Percentiles rank a stretch among this genome's conserved stretches.
Conservation (phyloP, 768 basidiomycete species). For the Trametes maxima region DNA sequence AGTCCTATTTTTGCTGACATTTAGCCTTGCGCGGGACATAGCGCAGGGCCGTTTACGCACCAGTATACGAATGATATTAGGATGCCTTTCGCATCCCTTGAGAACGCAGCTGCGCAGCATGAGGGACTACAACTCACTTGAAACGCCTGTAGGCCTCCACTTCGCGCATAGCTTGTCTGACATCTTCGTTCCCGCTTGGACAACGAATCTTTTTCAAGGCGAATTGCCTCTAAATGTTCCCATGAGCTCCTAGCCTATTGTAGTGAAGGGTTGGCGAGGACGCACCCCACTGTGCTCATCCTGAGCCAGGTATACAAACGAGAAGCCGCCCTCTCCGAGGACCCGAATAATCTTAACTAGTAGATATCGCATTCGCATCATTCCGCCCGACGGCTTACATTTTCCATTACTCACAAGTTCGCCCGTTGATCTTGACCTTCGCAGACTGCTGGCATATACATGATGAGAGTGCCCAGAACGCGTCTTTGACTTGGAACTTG, state of each 20-base stretch:
- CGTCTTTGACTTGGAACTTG: slow-evolving; percentile 69
- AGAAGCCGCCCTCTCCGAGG: slow-evolving; percentile 95
- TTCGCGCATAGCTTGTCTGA: slow-evolving; percentile 87
- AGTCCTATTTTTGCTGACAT: slow-evolving; percentile 57
- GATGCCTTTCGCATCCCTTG: slow-evolving; percentile 58
- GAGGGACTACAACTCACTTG: slow-evolving; percentile 55
- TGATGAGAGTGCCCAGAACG: slow-evolving; percentile 77
- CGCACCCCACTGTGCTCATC: slow-evolving; percentile 84
- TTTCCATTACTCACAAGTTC: slow-evolving; percentile 70
- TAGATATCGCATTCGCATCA: background rate
- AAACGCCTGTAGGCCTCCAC: slow-evolving; percentile 94
- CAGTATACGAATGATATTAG: slow-evolving; percentile 94
- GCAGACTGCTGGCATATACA: slow-evolving; percentile 82
- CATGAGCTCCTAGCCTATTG: background rate
- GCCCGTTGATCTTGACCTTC: slow-evolving; percentile 93
- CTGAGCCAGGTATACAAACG: slow-evolving; percentile 86
- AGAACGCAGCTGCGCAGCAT: background rate
- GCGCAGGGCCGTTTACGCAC: slow-evolving; percentile 36
- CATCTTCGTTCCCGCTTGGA: slow-evolving; percentile 84
- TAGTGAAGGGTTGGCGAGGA: slow-evolving; percentile 20
- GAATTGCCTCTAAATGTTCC: slow-evolving; percentile 69
- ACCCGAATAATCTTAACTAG: slow-evolving; percentile 88
- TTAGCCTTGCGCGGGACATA: background rate
- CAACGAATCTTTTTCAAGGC: slow-evolving; percentile 97
- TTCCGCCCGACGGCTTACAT: background rate